phyloP scores from a whole-genome alignment of 345 rosid species.

The Pugionium cornutum region DNA sequence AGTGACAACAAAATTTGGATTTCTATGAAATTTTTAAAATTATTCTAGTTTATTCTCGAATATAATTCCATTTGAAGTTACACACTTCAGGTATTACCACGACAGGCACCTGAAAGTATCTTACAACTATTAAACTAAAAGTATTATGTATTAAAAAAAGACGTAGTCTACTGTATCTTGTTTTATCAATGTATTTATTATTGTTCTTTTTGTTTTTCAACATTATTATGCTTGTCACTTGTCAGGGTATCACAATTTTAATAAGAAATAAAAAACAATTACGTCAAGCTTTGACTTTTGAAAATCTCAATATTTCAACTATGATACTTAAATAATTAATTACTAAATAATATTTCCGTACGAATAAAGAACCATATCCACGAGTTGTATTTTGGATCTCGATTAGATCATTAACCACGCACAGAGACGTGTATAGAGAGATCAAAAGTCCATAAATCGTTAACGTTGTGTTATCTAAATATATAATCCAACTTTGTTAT shows the following conservation, averaged over 20 bases:
- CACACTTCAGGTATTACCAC: not conserved
- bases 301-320: conserved; percentile 19
- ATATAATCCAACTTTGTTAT: no score
- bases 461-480: no score
- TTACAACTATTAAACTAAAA: not conserved
- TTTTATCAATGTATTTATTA: conserved; percentile 1
- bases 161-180: not conserved
- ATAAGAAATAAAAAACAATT: not conserved
- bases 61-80: not conserved
- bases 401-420: conserved; percentile 12
- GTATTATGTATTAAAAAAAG: not conserved
- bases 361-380: conserved; percentile 17
- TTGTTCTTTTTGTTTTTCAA: conserved; percentile 26
- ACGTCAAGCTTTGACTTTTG: conserved; percentile 37
- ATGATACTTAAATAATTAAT: not conserved
- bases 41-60: no score
- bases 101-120: not conserved
- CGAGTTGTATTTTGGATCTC: conserved; percentile 20
- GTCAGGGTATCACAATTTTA: not conserved
- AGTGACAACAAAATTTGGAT: no score
- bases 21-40: no score
- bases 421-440: not conserved
- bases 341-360: not conserved
- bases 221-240: conserved; percentile 19
- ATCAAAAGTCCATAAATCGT: not conserved